Evolutionary conservation across 106 monocot genomes (phyloP), one percentile per base, ranked within the genome.

Genomic region (Platanthera zijinensis): DNA sequence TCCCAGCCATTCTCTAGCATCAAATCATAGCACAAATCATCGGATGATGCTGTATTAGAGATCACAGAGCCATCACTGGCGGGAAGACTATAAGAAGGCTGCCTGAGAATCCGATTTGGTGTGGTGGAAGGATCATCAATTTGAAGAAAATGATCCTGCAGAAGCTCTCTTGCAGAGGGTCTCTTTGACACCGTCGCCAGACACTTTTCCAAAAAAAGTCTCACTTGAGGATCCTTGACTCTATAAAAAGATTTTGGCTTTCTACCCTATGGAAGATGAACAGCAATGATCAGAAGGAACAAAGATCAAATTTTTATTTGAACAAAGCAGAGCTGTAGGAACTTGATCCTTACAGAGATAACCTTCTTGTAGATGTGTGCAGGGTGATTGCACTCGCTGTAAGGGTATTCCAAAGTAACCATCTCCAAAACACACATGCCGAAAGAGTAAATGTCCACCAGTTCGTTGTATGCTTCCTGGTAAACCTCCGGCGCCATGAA

Each of bases 401-500:
- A 89, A 4, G 89, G 89, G 54, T 86, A 86, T 63, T 89, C 89
- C 8, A 86, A 80, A 28, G 86, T 86, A 12, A 89, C 86, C 89
- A 89, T 89, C 76, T 89, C 89, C 72, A 89, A 75, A 13, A 89
- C 74, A 52, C 89, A 89, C 89, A 89, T 89, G 8, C 90, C 90
- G 63, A 87, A 90, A 51, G 90, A 84, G 69, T 90, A 90, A 53
- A 90, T 90, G 51, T 90, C 90, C 0, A 83, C 86, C 71, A 84
- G 77, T 78, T 90, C 90, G 78, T 86, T 87, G 83, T 90, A 87
- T 52, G 86, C 86, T 75, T 89, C 86, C 74, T 86, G 72, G 18
- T 89, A 89, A 6, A 89, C 83, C 78, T 89, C 89, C 7, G 89
- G 89, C 1, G 89, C 89, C 89, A 89, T 89, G 80, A 89, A 90